Evolutionary conservation across 352 stramenopile species (phyloP).

Genomic region (Pythium scleroteichum): DNA sequence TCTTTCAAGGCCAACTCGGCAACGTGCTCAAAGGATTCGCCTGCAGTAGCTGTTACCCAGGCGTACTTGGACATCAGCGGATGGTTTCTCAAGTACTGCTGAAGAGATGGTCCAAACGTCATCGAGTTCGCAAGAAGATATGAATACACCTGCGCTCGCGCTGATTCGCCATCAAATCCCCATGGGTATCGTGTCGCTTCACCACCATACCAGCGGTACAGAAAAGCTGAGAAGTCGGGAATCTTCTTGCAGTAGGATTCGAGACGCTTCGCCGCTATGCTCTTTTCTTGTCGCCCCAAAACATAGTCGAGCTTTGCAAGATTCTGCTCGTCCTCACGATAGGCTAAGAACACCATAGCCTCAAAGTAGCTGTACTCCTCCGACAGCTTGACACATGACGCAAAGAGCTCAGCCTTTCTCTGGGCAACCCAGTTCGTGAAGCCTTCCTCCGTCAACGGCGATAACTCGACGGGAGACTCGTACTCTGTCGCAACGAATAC

Average conservation of each 20-base stretch:
- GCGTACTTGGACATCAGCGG: constrained; percentile 51
- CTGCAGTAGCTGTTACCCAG: constrained; percentile 70
- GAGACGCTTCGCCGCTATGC: constrained; percentile 51
- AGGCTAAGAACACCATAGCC: constrained; percentile 77
- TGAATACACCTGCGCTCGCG: constrained; percentile 47
- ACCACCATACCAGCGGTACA: constrained; percentile 79
- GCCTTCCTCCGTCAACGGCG: constrained; percentile 14
- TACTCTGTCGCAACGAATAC: constrained; percentile 63
- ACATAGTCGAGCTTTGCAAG: constrained; percentile 70
- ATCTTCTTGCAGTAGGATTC: constrained; percentile 64
- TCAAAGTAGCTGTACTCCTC: constrained; percentile 83
- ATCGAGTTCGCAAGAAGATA: constrained; percentile 68
- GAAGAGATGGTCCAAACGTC: constrained; percentile 54
- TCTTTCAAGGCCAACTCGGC: constrained; percentile 59
- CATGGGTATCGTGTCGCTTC: constrained; percentile 69
- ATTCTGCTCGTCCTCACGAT: constrained; percentile 60
- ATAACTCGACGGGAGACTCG: constrained; percentile 19
- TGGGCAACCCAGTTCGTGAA: constrained; percentile 37
- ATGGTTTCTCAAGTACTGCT: constrained; percentile 67
- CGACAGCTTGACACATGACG: constrained; percentile 52
- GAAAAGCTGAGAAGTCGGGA: constrained; percentile 59
- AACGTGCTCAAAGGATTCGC: constrained; percentile 64
- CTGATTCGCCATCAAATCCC: constrained; percentile 32
- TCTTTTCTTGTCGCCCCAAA: constrained; percentile 58
- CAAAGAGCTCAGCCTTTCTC: constrained; percentile 59